Base-by-base conservation (phyloP, 106 monocot genomes). In the Xerophyta viscosa region DNA sequence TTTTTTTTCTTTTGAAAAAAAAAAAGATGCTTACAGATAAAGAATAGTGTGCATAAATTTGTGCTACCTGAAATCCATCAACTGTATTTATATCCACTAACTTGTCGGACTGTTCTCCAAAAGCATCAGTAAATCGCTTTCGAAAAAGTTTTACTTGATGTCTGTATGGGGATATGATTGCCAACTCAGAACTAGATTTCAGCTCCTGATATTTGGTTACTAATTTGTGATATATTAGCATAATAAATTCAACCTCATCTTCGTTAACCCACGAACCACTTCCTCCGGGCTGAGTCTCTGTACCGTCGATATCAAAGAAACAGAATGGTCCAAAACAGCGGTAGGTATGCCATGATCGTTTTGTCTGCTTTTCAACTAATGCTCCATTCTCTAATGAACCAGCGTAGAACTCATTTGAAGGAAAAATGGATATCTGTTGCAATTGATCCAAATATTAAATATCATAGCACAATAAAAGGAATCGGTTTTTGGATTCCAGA, bases 281-380 rank as follows among this genome's bases (percentile, higher is more conserved):
- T 54, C 89, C 98, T 26, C 74, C 66, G 41, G 90, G 79, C 29
- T 72, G 82, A 19, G 73, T 60, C 57, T 90, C 98, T 8, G 59
- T 48, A 30, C 90, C 89, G 45, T 90, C 82, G 9, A 90, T 66
- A 58, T 99, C 79, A 64, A 90, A 83, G 66, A 99, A 90, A 55
- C 73, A 76, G 48, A 99, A 99, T 41, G 98, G 98, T 1, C 86
- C 90, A 64, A 90, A 99, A 49, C 90, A 99, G 28, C 86, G 74
- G 58, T 82, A 86, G 0, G 15, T 27, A 63, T 99, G 82, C 90
- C 98, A 99, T 4, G 49, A 27, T 24, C 79, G 70, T 42, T 64
- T 71, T 36, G 76, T 80, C 44, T 72, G 79, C 37, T 50, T 79
- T 63, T 71, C 52, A 28, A 99, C 79, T 25, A 60, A 64, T 14